Base-by-base conservation (phyloP, 73 alveolate species). In the Symbiodinium natans region DNA sequence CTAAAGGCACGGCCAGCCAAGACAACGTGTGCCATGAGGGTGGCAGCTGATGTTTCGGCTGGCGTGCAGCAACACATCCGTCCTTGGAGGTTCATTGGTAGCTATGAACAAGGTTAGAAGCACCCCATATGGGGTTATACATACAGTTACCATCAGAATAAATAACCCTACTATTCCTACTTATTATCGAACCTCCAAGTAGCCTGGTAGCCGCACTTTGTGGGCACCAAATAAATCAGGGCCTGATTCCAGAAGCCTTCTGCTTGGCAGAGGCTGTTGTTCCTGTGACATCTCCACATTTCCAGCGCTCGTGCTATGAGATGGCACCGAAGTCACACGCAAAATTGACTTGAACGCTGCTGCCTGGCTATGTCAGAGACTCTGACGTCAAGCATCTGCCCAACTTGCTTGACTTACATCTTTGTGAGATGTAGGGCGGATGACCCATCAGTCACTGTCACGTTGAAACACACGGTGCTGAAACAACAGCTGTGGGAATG, bases 401-500 rank as follows among this genome's bases (percentile, higher is more conserved):
- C 63, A 43, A 8, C 10, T 48, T 15, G 63, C 63, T n/a, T n/a
- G n/a, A n/a, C n/a, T n/a, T n/a, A n/a, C n/a, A n/a, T n/a, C n/a
- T n/a, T n/a, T n/a, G n/a, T n/a, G n/a, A n/a, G n/a, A n/a, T n/a
- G n/a, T n/a, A n/a, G n/a, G n/a, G n/a, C n/a, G n/a, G n/a, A n/a
- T n/a, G n/a, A n/a, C n/a, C n/a, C 77, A 59, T 59, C 77, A 19
- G 36, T 59, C 77, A 59, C n/a, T n/a, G 6, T 88, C 95, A 3
- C 95, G 95, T 25, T 88, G 75, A 15, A 63, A 63, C 42, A 41
- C n/a, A 1, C 43, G 5, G 29, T 39, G 48, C 43, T 88, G 85
- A 63, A 88, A 88, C 42, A 88, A 74, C 13, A 88, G 73, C 71
- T 59, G 86, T 1, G 95, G 95, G 25, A 88, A 88, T 10, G 95